Evolutionary conservation across 805 yeast genomes (phyloP).

Genomic region (Saccharomyces eubayanus): DNA sequence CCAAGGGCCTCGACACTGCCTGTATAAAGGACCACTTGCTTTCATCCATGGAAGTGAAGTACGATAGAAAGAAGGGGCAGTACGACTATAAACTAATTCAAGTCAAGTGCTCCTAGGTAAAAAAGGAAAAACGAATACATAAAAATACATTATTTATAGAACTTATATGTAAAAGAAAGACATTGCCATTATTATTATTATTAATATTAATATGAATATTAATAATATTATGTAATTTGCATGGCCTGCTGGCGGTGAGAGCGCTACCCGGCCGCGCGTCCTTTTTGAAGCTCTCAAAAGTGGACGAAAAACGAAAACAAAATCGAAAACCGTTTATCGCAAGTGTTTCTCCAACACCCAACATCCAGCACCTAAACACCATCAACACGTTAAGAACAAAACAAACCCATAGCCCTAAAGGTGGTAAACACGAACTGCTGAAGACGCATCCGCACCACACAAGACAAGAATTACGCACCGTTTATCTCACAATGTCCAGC

Average conservation of each 20-base stretch:
- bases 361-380: constrained; percentile 16
- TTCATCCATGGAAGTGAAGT: constrained; percentile 40
- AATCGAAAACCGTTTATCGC: background rate
- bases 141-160: background rate
- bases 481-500: constrained; percentile 9
- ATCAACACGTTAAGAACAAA: constrained; percentile 3
- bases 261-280: background rate
- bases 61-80: constrained; percentile 4
- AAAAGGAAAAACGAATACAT: background rate
- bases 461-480: background rate
- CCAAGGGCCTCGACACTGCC: constrained; percentile 76
- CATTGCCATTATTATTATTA: background rate
- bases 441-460: background rate
- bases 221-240: background rate
- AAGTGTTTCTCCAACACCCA: background rate
- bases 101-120: constrained; percentile 5
- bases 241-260: background rate
- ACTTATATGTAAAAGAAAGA: background rate
- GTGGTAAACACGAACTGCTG: background rate
- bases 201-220: too few relatives aligned
- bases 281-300: background rate
- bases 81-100: constrained; percentile 9
- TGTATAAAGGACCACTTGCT: constrained; percentile 71
- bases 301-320: background rate
- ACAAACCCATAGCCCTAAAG: background rate